A percentile compares a stretch with the other conserved stretches of the same genome.
These are phyloP conservation scores for Tephrocybe sp. DNA, from an alignment of 768 basidiomycete species.

Conservation along the genomic window DNA sequence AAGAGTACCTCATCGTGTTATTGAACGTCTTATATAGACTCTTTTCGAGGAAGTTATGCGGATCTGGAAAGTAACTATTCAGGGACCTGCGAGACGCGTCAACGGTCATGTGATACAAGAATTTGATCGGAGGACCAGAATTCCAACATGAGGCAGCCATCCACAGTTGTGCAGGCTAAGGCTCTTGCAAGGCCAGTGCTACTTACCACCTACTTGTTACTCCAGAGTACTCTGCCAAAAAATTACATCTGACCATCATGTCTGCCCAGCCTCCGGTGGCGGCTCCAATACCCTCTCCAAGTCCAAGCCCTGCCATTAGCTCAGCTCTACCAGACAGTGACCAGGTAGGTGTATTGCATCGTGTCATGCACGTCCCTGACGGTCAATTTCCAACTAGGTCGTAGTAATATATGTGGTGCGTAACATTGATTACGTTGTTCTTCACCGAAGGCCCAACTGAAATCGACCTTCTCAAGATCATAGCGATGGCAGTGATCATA, in stretches of 20 bases:
- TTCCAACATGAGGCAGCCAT: conserved; percentile 19
- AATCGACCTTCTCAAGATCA: conserved; percentile 45
- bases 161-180: conserved; percentile 11
- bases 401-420: conserved; percentile 76
- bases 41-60: conserved; percentile 9
- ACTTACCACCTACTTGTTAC: neutral
- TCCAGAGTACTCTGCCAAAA: neutral
- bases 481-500: conserved; percentile 82
- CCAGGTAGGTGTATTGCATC: conserved; percentile 47
- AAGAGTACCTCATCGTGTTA: too few species aligned
- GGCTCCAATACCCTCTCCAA: conserved; percentile 35
- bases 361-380: conserved; percentile 12
- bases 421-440: conserved; percentile 13
- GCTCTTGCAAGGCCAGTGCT: conserved; percentile 1
- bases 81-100: conserved; percentile 18
- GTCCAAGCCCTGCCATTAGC: conserved; percentile 29
- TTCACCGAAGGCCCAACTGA: neutral
- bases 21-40: conserved; percentile 8
- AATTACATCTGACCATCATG: conserved; percentile 10
- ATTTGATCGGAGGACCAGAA: conserved; percentile 3
- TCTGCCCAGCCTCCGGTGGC: conserved; percentile 41
- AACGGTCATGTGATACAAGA: conserved; percentile 16
- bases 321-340: conserved; percentile 65
- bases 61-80: conserved; percentile 13
- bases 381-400: conserved; percentile 42